Evolutionary conservation across 495 filamentous ascomycete species (phyloP).

Genomic region (Umbilicaria muhlenbergii): DNA sequence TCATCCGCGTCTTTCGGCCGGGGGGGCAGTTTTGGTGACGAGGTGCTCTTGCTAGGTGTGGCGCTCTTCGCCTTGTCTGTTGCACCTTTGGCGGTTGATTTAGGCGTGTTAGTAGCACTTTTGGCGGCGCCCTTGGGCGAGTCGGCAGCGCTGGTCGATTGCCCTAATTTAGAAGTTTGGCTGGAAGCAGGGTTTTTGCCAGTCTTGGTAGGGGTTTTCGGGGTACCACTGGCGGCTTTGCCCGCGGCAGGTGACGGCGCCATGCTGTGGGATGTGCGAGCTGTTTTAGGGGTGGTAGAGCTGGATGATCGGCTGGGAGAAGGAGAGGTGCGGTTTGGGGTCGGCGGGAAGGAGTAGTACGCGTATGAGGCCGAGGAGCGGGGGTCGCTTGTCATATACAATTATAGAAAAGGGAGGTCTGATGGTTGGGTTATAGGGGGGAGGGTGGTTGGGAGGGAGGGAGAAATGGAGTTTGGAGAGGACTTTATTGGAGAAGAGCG

Average conservation of each 20-base stretch:
- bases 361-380: slow-evolving; percentile 26
- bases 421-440: too few species aligned
- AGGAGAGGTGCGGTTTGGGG: slow-evolving; percentile 27
- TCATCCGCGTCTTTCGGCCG: slow-evolving; percentile 13
- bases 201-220: slow-evolving; percentile 34
- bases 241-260: slow-evolving; percentile 33
- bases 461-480: too few species aligned
- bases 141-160: slow-evolving; percentile 13
- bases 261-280: slow-evolving; percentile 19
- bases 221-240: slow-evolving; percentile 20
- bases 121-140: slow-evolving; percentile 5
- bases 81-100: slow-evolving; percentile 14
- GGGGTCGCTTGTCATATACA: slow-evolving; percentile 28
- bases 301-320: slow-evolving; percentile 11
- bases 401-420: neutral
- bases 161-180: slow-evolving; percentile 24
- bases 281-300: slow-evolving; percentile 18
- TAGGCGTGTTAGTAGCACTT: slow-evolving; percentile 15
- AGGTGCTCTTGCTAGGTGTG: slow-evolving; percentile 8
- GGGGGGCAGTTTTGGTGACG: slow-evolving; percentile 18
- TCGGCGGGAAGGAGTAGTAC: slow-evolving; percentile 35
- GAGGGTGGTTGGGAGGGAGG: too few species aligned
- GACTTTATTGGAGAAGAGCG: too few species aligned
- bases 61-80: slow-evolving; percentile 9
- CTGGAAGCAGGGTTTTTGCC: slow-evolving; percentile 31